Base-by-base conservation (phyloP, 208 protist genomes). In the Leishmania mexicana region DNA sequence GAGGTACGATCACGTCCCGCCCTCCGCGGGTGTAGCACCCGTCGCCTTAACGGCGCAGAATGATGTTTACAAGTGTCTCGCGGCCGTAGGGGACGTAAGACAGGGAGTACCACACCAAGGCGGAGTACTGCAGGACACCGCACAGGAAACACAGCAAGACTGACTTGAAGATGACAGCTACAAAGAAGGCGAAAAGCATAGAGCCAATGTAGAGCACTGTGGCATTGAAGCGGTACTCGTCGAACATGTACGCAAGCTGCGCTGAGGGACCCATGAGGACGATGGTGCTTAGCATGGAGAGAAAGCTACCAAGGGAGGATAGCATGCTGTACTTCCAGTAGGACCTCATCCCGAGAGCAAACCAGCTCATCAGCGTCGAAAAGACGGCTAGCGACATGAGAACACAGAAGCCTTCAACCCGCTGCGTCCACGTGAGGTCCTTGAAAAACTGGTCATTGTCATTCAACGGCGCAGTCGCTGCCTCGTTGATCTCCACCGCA, bases 251-350 rank as follows among this genome's bases (percentile, higher is more conserved):
- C 31, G 81, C 78, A 62, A 97, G 80, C 85, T 98, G 96, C 10
- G 93, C 85, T 6, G 71, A 68, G 7, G 96, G 96, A 1, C 96
- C 96, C 93, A 96, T 97, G 17, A 98, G 81, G 11, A 98, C 88
- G 40, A 94, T 91, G 0, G 92, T 98, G 80, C 94, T 90, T 15
- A 81, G 58, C 53, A 97, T 86, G 15, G 96, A 98, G 65, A 96
- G 92, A 54, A 97, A 11, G 75, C 87, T 94, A 8, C 94, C 94
- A 17, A 98, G 62, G 7, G 88, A 91, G 38, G 89, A 91, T 2
- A 98, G 85, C 2, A 93, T 80, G 10, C 88, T 94, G 87, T 98
- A 98, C 83, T 96, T 96, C 90, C 94, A 96, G 85, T 96, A 98
- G 57, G 84, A 74, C 13, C 93, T 89, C 74, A 94, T 90, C 6